Evolutionary conservation across 2,329 filamentous ascomycete genomes (phyloP).

Genomic region (Exophiala alcalophila): DNA sequence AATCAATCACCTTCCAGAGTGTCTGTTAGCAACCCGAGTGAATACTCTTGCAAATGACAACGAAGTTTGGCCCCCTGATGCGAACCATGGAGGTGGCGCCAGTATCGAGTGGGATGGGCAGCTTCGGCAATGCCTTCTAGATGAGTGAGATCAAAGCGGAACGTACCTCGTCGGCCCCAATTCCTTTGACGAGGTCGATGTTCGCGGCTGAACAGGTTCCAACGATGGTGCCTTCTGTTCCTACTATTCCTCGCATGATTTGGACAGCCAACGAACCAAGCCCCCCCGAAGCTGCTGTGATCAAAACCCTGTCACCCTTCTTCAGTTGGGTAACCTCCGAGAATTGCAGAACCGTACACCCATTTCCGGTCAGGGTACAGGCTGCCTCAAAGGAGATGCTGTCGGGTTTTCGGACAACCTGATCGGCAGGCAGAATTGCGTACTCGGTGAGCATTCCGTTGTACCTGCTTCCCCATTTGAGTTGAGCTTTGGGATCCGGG

Average conservation of each 20-base stretch:
- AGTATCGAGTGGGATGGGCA: no score
- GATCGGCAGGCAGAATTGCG: constrained; percentile 3
- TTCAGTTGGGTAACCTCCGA: constrained; percentile 2
- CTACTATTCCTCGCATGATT: constrained; percentile 9
- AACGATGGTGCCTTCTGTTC: constrained; percentile 6
- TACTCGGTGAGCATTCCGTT: constrained; percentile 17
- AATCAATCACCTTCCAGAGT: constrained; percentile 10
- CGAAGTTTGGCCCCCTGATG: no score
- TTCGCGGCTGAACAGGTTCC: constrained; percentile 13
- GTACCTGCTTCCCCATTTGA: neutral
- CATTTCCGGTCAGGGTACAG: constrained; percentile 1
- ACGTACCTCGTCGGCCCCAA: constrained; percentile 21
- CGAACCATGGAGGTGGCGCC: no score
- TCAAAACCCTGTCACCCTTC: constrained; percentile 11
- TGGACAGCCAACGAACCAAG: constrained; percentile 11
- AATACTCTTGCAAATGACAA: neutral
- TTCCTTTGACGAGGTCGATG: constrained; percentile 3
- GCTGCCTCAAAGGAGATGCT: constrained; percentile 9
- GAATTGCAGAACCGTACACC: constrained; percentile 13
- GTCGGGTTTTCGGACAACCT: constrained; percentile 6
- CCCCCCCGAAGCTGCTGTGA: constrained; percentile 11
- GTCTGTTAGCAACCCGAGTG: neutral
- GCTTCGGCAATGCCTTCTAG: no score
- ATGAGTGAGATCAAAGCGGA: no score
- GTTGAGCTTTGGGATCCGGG: constrained; percentile 8